phyloP scores from a whole-genome alignment of 805 yeast species.

The Candida dajiaensis region DNA sequence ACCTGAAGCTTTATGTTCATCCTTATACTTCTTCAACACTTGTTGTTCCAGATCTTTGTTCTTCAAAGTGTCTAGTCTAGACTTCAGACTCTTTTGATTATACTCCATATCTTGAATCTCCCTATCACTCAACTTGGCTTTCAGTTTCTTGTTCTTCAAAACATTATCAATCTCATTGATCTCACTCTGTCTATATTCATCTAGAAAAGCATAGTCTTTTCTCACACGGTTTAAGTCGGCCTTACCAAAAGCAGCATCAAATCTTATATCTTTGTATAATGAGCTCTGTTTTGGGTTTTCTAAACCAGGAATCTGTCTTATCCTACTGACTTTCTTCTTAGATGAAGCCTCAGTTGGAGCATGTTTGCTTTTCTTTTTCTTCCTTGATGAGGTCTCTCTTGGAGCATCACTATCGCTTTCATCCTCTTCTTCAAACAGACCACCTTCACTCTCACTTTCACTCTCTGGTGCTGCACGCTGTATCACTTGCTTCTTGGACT shows the following conservation, averaged over 20 bases:
- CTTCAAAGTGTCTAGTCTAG: slow-evolving; percentile 61
- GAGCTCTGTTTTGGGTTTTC: slow-evolving; percentile 29
- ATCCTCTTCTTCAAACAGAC: slow-evolving; percentile 35
- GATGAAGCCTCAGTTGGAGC: slow-evolving; percentile 83
- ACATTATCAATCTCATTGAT: slow-evolving; percentile 51
- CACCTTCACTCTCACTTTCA: slow-evolving; percentile 17
- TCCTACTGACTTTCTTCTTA: slow-evolving; percentile 59
- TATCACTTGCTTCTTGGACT: background rate
- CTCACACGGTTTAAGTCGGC: slow-evolving; percentile 66
- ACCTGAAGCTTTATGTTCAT: slow-evolving; percentile 38
- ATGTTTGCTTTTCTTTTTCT: slow-evolving; percentile 59
- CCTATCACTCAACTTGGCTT: slow-evolving; percentile 31
- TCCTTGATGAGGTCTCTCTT: slow-evolving; percentile 12
- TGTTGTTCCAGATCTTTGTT: slow-evolving; percentile 70
- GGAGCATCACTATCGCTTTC: slow-evolving; percentile 20
- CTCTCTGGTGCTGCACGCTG: background rate
- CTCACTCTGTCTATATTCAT: slow-evolving; percentile 78
- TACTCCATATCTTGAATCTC: slow-evolving; percentile 51
- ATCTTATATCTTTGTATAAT: slow-evolving; percentile 76
- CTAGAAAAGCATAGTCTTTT: slow-evolving; percentile 77
- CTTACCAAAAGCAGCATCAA: slow-evolving; percentile 85
- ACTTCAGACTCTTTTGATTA: slow-evolving; percentile 55
- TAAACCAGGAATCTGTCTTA: slow-evolving; percentile 73
- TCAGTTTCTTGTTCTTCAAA: slow-evolving; percentile 47
- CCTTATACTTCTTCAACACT: slow-evolving; percentile 52